Conservation (phyloP, 1,284 basidiomycete genomes). For the Apiotrichum sp. region DNA sequence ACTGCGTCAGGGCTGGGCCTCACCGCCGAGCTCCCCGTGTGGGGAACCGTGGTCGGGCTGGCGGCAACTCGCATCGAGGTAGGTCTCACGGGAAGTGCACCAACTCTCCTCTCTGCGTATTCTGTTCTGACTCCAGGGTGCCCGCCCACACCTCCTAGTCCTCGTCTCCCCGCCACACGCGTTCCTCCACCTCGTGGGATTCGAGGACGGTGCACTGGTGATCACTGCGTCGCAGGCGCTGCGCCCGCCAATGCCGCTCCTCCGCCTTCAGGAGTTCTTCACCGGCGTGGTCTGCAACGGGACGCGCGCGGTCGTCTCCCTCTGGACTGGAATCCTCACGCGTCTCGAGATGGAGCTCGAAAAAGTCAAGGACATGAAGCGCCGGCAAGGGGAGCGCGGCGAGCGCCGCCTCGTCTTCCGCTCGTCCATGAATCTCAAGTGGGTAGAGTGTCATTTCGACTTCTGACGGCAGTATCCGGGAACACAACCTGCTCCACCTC, state of each 20-base stretch:
- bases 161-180: constrained; percentile 40
- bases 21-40: constrained; percentile 31
- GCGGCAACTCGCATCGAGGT: constrained; percentile 31
- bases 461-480: constrained; percentile 56
- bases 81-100: neutral
- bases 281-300: constrained; percentile 32
- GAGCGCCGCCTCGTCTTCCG: no score
- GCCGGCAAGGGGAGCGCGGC: no score
- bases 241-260: constrained; percentile 31
- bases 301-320: constrained; percentile 30
- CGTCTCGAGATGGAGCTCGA: constrained; percentile 39
- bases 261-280: constrained; percentile 43
- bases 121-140: constrained; percentile 31
- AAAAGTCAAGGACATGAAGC: constrained; percentile 31
- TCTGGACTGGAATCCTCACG: constrained; percentile 45
- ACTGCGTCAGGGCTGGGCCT: constrained; percentile 26
- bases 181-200: constrained; percentile 37
- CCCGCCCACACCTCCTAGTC: constrained; percentile 39
- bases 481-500: constrained; percentile 66
- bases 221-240: constrained; percentile 31
- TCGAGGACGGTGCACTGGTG: constrained; percentile 20
- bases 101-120: no score
- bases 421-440: constrained; percentile 42
- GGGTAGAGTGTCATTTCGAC: constrained; percentile 9
- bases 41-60: constrained; percentile 43